A percentile compares a stretch with the other conserved stretches of the same genome.
Evolutionary conservation across 768 basidiomycete species (phyloP).

Genomic region (Guyanaporus albipodus): DNA sequence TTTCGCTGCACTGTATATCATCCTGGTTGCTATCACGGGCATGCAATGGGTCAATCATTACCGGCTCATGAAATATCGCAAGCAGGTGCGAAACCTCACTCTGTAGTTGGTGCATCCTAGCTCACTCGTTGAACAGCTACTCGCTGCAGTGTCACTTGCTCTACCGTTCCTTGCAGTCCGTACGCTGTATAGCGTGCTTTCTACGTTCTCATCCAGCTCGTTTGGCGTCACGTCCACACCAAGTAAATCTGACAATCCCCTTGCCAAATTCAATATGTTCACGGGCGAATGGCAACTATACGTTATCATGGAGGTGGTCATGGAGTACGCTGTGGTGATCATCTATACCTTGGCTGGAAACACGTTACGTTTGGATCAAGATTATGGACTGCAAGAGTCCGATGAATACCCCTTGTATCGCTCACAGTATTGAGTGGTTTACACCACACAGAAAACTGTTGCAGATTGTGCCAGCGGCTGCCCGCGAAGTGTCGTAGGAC

Average conservation of each 20-base stretch:
- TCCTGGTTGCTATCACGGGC: conserved; percentile 43
- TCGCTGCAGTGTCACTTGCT: conserved; percentile 49
- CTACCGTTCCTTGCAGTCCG: conserved; percentile 57
- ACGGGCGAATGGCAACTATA: conserved; percentile 57
- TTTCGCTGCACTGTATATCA: conserved; percentile 37
- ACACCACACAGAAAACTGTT: not conserved
- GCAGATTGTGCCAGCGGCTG: not conserved
- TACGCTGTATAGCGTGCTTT: conserved; percentile 48
- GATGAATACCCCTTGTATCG: conserved; percentile 36
- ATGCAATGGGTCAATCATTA: conserved; percentile 51
- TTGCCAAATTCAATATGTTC: conserved; percentile 54
- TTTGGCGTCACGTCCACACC: conserved; percentile 32
- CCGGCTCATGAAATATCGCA: conserved; percentile 26
- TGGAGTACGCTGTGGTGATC: conserved; percentile 51
- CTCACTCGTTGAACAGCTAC: conserved; percentile 41
- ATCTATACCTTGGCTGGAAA: conserved; percentile 39
- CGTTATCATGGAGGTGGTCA: conserved; percentile 54
- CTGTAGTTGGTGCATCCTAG: conserved; percentile 1
- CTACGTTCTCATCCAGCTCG: conserved; percentile 49
- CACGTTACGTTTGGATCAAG: conserved; percentile 29
- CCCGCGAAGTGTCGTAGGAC: not conserved
- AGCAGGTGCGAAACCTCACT: conserved; percentile 30
- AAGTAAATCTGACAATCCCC: conserved; percentile 19
- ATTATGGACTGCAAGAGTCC: conserved; percentile 22
- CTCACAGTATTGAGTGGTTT: conserved; percentile 21